phyloP scores from a whole-genome alignment of 2,329 filamentous ascomycete genomes.

The Cordyceps tenuipes region DNA sequence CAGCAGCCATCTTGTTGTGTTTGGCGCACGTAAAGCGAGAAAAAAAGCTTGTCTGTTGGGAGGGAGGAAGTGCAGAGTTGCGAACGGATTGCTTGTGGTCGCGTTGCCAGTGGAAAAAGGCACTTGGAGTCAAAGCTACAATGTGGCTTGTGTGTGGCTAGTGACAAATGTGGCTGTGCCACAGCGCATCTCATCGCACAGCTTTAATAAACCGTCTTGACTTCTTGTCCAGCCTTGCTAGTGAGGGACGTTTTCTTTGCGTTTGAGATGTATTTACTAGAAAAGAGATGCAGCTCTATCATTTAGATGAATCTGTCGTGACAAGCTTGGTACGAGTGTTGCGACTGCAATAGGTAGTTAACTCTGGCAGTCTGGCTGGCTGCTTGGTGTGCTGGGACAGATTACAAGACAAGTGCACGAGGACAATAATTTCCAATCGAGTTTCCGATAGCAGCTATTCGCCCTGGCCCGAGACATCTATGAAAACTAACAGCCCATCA shows the following conservation, averaged over 20 bases:
- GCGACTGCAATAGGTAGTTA: background rate
- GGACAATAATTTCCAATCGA: background rate
- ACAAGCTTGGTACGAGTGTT: background rate
- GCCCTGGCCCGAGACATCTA: background rate
- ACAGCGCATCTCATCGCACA: background rate
- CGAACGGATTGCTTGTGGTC: background rate
- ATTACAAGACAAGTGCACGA: background rate
- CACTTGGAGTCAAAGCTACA: slow-evolving; percentile 6
- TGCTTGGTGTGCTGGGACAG: background rate
- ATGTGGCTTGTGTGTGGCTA: slow-evolving; percentile 9
- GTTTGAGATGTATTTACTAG: background rate
- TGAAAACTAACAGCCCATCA: background rate
- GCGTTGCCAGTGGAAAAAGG: slow-evolving; percentile 12
- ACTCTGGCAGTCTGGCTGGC: background rate
- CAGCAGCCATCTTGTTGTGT: slow-evolving; percentile 41
- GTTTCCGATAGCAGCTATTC: background rate
- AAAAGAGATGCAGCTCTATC: background rate
- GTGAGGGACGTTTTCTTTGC: no score
- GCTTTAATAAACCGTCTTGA: background rate
- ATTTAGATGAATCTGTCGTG: background rate
- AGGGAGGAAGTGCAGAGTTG: background rate
- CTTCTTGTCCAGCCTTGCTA: no score
- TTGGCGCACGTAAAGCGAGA: slow-evolving; percentile 15
- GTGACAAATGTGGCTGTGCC: slow-evolving; percentile 1
- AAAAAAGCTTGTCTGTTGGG: slow-evolving; percentile 10